A percentile compares a stretch with the other conserved stretches of the same genome.
These are phyloP conservation scores for Xylaria sp. DNA, from an alignment of 2,329 filamentous ascomycete species.

Conservation along the genomic window DNA sequence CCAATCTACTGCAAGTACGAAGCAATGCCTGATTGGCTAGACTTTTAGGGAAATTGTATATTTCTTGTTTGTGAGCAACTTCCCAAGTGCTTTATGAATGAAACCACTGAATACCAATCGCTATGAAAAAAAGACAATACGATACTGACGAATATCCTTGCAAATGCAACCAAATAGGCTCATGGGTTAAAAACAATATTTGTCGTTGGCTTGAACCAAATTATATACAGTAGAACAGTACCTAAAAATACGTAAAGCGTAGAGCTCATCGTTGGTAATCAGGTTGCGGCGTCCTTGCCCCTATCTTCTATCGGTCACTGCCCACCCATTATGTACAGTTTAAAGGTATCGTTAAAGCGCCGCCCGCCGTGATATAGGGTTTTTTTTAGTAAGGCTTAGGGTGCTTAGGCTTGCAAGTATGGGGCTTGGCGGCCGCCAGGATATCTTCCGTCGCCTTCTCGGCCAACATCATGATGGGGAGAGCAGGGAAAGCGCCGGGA, in stretches of 20 bases:
- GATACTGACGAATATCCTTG: not conserved
- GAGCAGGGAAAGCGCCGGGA: constrained; percentile 45
- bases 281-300: not conserved
- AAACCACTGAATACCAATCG: not conserved
- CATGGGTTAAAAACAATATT: constrained; percentile 7
- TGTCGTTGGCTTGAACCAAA: constrained; percentile 5
- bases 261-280: constrained; percentile 2
- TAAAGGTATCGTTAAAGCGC: constrained; percentile 12
- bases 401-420: no score
- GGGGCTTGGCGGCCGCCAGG: constrained; percentile 11
- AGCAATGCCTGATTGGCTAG: no score
- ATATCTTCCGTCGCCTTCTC: constrained; percentile 41
- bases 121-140: not conserved
- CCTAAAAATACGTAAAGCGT: constrained; percentile 10
- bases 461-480: constrained; percentile 37
- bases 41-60: no score
- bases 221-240: constrained; percentile 27
- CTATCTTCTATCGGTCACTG: constrained; percentile 7
- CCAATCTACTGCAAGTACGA: no score
- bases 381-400: not conserved
- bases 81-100: not conserved
- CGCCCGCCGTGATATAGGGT: not conserved
- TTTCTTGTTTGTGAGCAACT: no score
- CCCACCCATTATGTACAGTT: constrained; percentile 18
- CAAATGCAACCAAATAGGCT: constrained; percentile 6